Percentiles rank a stretch among this genome's conserved stretches.
These are phyloP conservation scores for Heliamphora exappendiculata DNA, from an alignment of 148 eudicot species.

Conservation along the genomic window DNA sequence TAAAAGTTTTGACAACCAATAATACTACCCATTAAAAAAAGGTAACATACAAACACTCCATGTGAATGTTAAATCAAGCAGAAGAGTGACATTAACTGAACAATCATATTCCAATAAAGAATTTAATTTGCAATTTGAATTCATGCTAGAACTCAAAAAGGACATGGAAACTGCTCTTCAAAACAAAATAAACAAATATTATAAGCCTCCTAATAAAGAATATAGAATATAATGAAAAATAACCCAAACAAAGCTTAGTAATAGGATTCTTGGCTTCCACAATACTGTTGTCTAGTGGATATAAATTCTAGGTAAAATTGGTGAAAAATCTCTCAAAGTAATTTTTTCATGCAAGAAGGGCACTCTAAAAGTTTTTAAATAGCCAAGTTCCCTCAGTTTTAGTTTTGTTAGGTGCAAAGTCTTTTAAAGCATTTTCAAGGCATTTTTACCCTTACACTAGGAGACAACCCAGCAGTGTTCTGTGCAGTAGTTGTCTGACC, in stretches of 20 bases:
- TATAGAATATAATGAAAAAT: background rate
- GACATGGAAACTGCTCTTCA: background rate
- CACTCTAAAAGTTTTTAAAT: too few relatives aligned
- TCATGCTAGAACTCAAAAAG: background rate
- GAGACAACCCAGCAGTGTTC: too few relatives aligned
- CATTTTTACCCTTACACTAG: too few relatives aligned
- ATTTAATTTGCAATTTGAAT: background rate
- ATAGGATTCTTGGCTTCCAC: background rate
- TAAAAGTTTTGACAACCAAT: background rate
- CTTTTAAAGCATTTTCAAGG: too few relatives aligned
- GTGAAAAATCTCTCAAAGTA: too few relatives aligned
- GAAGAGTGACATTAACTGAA: background rate
- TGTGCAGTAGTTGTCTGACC: too few relatives aligned
- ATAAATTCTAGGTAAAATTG: too few relatives aligned
- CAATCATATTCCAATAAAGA: background rate
- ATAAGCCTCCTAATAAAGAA: background rate
- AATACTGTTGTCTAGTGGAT: background rate
- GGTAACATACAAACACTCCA: background rate
- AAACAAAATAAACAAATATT: background rate
- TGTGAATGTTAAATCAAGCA: background rate
- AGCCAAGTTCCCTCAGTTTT: too few relatives aligned
- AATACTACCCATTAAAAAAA: background rate
- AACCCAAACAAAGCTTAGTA: background rate
- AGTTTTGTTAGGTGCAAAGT: too few relatives aligned
- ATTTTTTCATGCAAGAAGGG: too few relatives aligned